Percentiles rank a stretch among this genome's conserved stretches.
phyloP scores from a whole-genome alignment of 495 filamentous ascomycete genomes.

The Penicillium egyptiacum region DNA sequence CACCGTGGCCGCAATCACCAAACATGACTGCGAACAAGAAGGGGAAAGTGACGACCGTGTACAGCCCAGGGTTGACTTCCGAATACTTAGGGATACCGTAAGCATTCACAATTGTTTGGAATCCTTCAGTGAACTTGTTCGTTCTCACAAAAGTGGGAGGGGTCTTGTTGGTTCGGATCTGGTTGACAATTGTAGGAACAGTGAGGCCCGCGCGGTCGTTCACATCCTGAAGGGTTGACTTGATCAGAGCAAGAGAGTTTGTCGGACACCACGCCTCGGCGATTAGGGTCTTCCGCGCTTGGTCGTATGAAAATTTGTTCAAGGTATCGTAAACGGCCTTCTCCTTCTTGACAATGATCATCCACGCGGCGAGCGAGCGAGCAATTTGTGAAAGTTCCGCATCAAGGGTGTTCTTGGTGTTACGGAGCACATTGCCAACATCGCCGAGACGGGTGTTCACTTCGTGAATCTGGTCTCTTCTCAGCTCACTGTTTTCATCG shows the following conservation, averaged over 20 bases:
- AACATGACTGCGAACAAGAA: conserved; percentile 99
- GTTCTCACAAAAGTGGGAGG: conserved; percentile 95
- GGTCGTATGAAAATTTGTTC: conserved; percentile 95
- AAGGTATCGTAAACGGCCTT: conserved; percentile 97
- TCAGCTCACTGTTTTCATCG: conserved; percentile 92
- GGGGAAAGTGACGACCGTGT: conserved; percentile 94
- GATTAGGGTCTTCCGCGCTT: conserved; percentile 91
- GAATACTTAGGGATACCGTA: conserved; percentile 96
- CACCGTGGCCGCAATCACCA: conserved; percentile 90
- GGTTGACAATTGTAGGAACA: conserved; percentile 96
- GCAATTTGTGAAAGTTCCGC: conserved; percentile 92
- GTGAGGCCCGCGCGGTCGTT: conserved; percentile 92
- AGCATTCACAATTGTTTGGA: conserved; percentile 98
- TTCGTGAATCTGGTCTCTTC: conserved; percentile 93
- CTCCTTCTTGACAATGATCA: conserved; percentile 96
- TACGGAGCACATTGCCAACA: conserved; percentile 83
- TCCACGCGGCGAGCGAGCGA: conserved; percentile 86
- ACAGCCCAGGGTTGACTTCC: conserved; percentile 94
- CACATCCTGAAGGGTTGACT: conserved; percentile 94
- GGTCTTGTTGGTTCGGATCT: conserved; percentile 93
- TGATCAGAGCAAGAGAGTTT: conserved; percentile 84
- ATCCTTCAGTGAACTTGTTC: conserved; percentile 96
- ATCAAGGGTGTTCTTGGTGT: conserved; percentile 94
- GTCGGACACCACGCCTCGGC: conserved; percentile 97
- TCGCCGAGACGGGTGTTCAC: conserved; percentile 91